Percentiles rank a stretch among this genome's conserved stretches.
Conservation (phyloP, 225 moss, liverwort and hornwort species). For the Pseudisothecium myosuroides region DNA sequence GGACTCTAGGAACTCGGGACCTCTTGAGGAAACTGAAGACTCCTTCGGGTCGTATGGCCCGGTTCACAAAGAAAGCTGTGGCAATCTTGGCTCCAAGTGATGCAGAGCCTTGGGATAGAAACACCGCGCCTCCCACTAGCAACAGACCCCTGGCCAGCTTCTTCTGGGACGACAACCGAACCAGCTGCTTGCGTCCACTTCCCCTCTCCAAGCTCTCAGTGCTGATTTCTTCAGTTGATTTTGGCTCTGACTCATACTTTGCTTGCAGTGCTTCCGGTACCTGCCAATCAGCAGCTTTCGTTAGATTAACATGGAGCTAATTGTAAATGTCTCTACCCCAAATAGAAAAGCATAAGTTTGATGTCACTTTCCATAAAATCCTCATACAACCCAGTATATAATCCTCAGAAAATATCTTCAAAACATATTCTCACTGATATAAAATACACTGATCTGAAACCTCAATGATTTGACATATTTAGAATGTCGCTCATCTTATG, state of each 20-base stretch:
- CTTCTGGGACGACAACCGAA: conserved; percentile 14
- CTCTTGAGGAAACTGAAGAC: neutral
- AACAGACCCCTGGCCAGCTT: conserved; percentile 49
- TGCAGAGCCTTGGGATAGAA: conserved; percentile 51
- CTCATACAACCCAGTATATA: neutral
- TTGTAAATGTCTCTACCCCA: no score
- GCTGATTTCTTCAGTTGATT: neutral
- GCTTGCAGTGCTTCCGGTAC: conserved; percentile 17
- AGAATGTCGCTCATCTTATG: neutral
- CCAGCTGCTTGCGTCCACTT: neutral
- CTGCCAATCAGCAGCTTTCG: neutral
- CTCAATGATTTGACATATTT: neutral
- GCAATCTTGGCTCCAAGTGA: conserved; percentile 65
- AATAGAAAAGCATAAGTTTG: neutral
- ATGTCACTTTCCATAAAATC: no score
- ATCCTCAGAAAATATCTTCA: neutral
- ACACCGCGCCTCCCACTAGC: conserved; percentile 50
- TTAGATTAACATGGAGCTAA: neutral
- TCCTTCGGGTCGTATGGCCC: conserved; percentile 28
- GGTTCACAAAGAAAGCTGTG: conserved; percentile 51
- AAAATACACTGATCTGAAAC: neutral
- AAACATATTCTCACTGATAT: neutral
- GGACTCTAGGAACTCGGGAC: neutral
- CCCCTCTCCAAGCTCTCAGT: neutral
- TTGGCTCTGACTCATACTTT: neutral